Conservation (phyloP, 2,329 filamentous ascomycete genomes). For the Phialophora verrucosa region DNA sequence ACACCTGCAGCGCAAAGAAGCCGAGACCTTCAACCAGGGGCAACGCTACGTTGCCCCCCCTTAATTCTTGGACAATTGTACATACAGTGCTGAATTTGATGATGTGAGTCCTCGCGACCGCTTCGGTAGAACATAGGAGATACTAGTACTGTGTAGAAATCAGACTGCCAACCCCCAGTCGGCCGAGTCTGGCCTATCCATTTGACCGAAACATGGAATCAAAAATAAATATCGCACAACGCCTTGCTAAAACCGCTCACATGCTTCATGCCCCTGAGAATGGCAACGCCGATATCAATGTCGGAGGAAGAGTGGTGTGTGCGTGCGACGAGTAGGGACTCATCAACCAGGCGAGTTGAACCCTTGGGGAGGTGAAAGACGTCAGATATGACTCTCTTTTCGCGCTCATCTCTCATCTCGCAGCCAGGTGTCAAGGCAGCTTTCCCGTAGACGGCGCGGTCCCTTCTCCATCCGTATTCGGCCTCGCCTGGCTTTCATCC, state of each 20-base stretch:
- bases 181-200: not conserved
- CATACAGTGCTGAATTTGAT: not conserved
- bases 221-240: not conserved
- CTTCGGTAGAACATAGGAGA: not conserved
- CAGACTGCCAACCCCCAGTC: not conserved
- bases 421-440: not conserved
- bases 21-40: no score
- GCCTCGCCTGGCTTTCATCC: constrained; percentile 30
- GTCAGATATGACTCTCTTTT: not conserved
- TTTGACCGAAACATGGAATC: not conserved
- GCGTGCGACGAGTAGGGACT: not conserved
- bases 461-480: constrained; percentile 16
- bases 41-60: not conserved
- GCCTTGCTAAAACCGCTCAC: not conserved
- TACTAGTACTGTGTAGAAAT: not conserved
- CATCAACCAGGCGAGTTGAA: not conserved
- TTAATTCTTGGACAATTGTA: not conserved
- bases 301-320: not conserved
- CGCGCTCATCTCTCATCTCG: not conserved
- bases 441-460: constrained; percentile 7
- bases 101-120: not conserved
- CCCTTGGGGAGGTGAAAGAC: not conserved
- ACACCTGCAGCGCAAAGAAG: not conserved
- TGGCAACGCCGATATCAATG: not conserved
- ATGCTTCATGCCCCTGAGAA: not conserved